Percentiles rank a stretch among this genome's conserved stretches.
Conservation (phyloP, 1,284 basidiomycete species). For the Cryptococcus jaspeensis region DNA sequence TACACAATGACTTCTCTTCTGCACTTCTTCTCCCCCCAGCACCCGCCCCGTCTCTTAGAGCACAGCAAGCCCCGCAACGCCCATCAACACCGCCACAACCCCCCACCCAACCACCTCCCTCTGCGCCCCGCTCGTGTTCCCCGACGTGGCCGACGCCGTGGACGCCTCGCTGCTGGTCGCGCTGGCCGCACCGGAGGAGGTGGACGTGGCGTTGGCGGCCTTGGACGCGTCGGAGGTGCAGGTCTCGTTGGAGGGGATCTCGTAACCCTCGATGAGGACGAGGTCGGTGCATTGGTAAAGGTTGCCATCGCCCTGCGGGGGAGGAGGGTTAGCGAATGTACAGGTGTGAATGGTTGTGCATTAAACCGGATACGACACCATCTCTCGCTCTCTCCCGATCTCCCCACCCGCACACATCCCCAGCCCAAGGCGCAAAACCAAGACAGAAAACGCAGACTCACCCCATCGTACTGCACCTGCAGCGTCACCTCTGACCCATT, state of each 20-base stretch:
- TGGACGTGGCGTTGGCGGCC: conserved; percentile 7
- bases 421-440: background rate
- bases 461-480: conserved; percentile 39
- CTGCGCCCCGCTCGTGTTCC: conserved; percentile 5
- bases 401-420: background rate
- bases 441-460: conserved; percentile 33
- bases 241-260: conserved; percentile 53
- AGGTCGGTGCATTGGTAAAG: conserved; percentile 76
- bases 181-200: conserved; percentile 3
- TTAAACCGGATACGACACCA: no score
- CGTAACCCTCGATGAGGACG: conserved; percentile 59
- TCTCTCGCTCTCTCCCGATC: no score
- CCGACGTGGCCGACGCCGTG: background rate
- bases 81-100: conserved; percentile 6
- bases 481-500: conserved; percentile 49
- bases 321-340: conserved; percentile 53
- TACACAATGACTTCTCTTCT: no score
- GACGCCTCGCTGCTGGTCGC: background rate
- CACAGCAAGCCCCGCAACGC: conserved; percentile 10
- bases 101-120: conserved; percentile 6
- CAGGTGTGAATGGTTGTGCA: no score
- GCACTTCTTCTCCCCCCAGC: no score
- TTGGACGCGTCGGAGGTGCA: conserved; percentile 42
- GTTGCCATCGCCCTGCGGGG: conserved; percentile 65
- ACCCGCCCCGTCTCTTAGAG: background rate